Percentiles rank a stretch among this genome's conserved stretches.
Conservation (phyloP, 441 rosid genomes). For the Croton setiger region DNA sequence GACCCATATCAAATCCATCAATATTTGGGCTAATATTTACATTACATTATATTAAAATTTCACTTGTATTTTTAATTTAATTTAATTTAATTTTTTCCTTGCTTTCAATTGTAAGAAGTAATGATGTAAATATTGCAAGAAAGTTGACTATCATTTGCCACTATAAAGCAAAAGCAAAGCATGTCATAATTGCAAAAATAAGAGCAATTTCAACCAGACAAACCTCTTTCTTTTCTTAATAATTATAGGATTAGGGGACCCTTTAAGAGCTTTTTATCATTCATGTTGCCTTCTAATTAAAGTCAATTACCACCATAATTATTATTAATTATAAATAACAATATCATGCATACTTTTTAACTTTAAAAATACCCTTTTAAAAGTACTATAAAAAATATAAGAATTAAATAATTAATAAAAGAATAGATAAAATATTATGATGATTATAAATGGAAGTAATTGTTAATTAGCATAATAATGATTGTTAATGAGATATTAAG, state of each 20-base stretch:
- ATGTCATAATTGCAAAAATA: constrained; percentile 32
- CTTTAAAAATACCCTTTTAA: neutral
- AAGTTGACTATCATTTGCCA: constrained; percentile 39
- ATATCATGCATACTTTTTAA: neutral
- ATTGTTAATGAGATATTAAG: constrained; percentile 34
- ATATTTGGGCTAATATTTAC: too few relatives aligned
- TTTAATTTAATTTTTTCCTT: too few relatives aligned
- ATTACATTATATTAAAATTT: too few relatives aligned
- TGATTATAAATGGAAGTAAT: too few relatives aligned
- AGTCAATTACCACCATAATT: constrained; percentile 27
- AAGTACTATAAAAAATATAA: too few relatives aligned
- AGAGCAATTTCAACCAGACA: constrained; percentile 31
- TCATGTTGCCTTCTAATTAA: constrained; percentile 33
- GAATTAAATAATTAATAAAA: too few relatives aligned
- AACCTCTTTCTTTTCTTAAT: constrained; percentile 4
- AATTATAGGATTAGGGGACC: constrained; percentile 21
- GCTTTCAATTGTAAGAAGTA: constrained; percentile 13
- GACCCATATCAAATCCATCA: too few relatives aligned
- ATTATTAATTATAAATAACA: neutral
- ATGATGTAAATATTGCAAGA: constrained; percentile 31
- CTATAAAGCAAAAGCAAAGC: constrained; percentile 33
- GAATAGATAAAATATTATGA: too few relatives aligned
- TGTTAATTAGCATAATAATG: constrained; percentile 14
- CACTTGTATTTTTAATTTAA: too few relatives aligned
- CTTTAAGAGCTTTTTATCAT: constrained; percentile 22